Conservation (phyloP, 495 filamentous ascomycete genomes). For the Xylona heveae region DNA sequence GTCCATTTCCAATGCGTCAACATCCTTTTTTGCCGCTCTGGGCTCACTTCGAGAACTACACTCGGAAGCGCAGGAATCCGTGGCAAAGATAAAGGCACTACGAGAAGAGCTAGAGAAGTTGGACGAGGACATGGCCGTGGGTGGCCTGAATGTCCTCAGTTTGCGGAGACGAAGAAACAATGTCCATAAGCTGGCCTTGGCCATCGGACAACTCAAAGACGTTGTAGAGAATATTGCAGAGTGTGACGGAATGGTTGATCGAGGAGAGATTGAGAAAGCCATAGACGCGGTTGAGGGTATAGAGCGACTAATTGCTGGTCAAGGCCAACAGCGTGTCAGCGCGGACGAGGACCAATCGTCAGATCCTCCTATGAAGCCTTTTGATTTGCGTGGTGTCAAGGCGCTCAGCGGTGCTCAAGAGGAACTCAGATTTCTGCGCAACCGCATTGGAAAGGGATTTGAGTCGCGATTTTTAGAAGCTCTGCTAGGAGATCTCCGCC, state of each 20-base stretch:
- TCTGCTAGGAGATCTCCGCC: slow-evolving; percentile 56
- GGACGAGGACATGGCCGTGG: slow-evolving; percentile 71
- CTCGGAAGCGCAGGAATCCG: slow-evolving; percentile 78
- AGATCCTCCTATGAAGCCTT: slow-evolving; percentile 14
- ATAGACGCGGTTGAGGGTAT: slow-evolving; percentile 53
- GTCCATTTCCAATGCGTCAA: slow-evolving; percentile 84
- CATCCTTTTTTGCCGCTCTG: slow-evolving; percentile 89
- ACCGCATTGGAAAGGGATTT: slow-evolving; percentile 69
- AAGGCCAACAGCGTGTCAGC: slow-evolving; percentile 18
- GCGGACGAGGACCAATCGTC: slow-evolving; percentile 11
- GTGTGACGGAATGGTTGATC: slow-evolving; percentile 65
- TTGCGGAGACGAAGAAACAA: slow-evolving; percentile 69
- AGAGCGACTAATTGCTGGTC: slow-evolving; percentile 58
- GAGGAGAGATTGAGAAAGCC: slow-evolving; percentile 58
- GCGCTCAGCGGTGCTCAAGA: slow-evolving; percentile 61
- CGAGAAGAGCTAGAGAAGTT: slow-evolving; percentile 58
- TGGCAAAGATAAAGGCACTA: slow-evolving; percentile 62
- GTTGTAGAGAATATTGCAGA: slow-evolving; percentile 54
- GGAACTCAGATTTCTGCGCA: slow-evolving; percentile 52
- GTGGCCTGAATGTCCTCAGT: slow-evolving; percentile 68
- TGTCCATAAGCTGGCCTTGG: slow-evolving; percentile 56
- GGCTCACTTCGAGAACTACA: slow-evolving; percentile 82
- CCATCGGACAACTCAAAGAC: slow-evolving; percentile 60
- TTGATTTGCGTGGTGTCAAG: slow-evolving; percentile 57
- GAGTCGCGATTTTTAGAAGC: slow-evolving; percentile 61